These are phyloP conservation scores for Colletotrichum incanum DNA, from an alignment of 2,329 filamentous ascomycete genomes.

Conservation along the genomic window DNA sequence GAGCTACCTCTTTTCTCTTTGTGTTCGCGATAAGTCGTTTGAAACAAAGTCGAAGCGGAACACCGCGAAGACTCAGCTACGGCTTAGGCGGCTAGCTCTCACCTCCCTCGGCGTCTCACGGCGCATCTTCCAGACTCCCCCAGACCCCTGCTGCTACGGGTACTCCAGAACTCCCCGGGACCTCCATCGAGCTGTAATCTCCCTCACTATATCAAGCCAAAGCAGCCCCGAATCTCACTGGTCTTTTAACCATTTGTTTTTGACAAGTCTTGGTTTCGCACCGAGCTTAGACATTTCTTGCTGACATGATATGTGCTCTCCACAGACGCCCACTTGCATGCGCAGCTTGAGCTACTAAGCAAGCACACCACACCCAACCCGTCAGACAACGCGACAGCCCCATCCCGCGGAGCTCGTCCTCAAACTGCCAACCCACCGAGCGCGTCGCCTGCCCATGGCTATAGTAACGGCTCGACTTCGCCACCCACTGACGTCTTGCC, in stretches of 20 bases:
- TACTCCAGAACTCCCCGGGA: constrained; percentile 22
- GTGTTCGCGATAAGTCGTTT: neutral
- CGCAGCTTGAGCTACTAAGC: constrained; percentile 62
- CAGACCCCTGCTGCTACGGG: constrained; percentile 21
- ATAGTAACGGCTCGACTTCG: constrained; percentile 55
- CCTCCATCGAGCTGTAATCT: constrained; percentile 11
- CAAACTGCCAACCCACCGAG: constrained; percentile 50
- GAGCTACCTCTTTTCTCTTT: constrained; percentile 3
- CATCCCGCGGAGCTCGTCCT: constrained; percentile 46
- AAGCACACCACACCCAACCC: constrained; percentile 54
- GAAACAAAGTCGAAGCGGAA: constrained; percentile 7
- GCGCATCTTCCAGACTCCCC: constrained; percentile 8
- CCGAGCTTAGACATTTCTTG: constrained; percentile 24
- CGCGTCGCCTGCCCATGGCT: constrained; percentile 61
- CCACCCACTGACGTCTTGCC: constrained; percentile 54
- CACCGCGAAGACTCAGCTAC: constrained; percentile 3
- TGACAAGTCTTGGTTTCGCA: constrained; percentile 4
- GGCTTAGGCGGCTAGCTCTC: constrained; percentile 16
- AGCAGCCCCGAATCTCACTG: constrained; percentile 1
- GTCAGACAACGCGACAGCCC: constrained; percentile 50
- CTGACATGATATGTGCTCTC: constrained; percentile 40
- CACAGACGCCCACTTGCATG: constrained; percentile 54
- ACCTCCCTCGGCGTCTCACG: constrained; percentile 19
- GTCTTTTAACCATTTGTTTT: neutral
- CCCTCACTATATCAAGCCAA: constrained; percentile 15